phyloP scores from a whole-genome alignment of 257 asterid genomes.

The Penstemon barbatus region DNA sequence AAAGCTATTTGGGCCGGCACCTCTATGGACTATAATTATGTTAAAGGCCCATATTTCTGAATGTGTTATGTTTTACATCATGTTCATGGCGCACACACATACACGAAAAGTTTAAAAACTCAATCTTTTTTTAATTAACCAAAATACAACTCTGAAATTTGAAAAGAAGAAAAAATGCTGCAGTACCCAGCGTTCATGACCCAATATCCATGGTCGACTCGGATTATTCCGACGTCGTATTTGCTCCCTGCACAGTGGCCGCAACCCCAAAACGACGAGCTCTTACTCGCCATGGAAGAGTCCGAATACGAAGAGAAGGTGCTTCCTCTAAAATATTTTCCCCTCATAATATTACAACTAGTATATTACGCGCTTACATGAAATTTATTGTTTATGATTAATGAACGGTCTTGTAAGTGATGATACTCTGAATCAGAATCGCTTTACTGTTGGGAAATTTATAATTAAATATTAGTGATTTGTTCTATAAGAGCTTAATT shows the following conservation, averaged over 20 bases:
- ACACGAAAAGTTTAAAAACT: no score
- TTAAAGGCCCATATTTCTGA: no score
- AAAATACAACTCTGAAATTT: not conserved
- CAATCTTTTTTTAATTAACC: no score
- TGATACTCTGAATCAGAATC: not conserved
- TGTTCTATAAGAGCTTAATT: not conserved
- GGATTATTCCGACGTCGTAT: slow-evolving; percentile 78
- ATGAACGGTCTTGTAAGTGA: not conserved
- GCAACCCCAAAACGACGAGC: slow-evolving; percentile 78
- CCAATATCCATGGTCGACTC: slow-evolving; percentile 74
- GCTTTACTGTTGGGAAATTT: not conserved
- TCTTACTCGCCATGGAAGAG: slow-evolving; percentile 89
- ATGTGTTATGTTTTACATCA: no score
- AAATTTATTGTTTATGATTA: slow-evolving; percentile 7
- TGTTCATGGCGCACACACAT: no score
- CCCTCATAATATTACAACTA: not conserved
- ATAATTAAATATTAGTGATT: not conserved
- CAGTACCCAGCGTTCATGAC: slow-evolving; percentile 79
- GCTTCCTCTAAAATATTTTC: not conserved
- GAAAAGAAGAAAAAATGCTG: slow-evolving; percentile 41
- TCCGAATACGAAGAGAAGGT: slow-evolving; percentile 90
- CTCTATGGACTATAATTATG: no score
- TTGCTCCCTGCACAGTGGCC: slow-evolving; percentile 90
- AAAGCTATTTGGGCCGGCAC: no score
- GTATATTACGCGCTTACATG: not conserved